Base-by-base conservation (phyloP, 83 land plant species). In the Thuja plicata region DNA sequence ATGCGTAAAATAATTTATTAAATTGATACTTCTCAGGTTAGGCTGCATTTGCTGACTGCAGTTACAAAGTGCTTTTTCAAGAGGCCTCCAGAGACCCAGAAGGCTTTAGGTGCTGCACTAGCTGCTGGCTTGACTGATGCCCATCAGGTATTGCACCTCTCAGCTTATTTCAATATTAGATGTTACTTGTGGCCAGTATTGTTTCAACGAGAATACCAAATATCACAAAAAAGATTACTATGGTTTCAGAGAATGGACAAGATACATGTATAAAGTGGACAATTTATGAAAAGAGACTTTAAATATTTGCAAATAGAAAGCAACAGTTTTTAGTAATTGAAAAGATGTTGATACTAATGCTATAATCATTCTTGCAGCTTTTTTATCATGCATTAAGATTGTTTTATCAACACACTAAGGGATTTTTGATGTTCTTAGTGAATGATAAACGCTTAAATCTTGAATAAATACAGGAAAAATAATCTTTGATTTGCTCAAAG, bases 81-180 rank as follows among this genome's bases (percentile, higher is more conserved):
- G 91, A 94, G 99, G 89, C 95, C 99, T 73, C 99, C 99, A 79
- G 99, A 98, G 89, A 95, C 97, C 83, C 98, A 95, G 62, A 97
- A 95, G 89, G 95, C 96, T 30, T 84, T 98, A 76, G 99, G 99
- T 88, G 94, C 94, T 91, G 97, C 98, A 38, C 87, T 98, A 62
- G 93, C 98, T 86, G 99, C 99, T 70, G 99, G 97, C 55, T 88
- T 96, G 86, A 94, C 99, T 87, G 99, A 98, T 91, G 92, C 96
- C 83, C 94, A 98, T 91, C 99, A 98, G 97, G 99, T 98, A 43
- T 17, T 12, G 40, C 1, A 19, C 52, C 17, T 66, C 24, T 66
- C 73, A 24, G 73, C 10, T 66, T 5, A 27, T 27, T 66, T 9
- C 9, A 66, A 66, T 66, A 0, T 62, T 6, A 27, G 8, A 2